phyloP scores from a whole-genome alignment of 1,284 basidiomycete genomes.

The Thelephora terrestris region DNA sequence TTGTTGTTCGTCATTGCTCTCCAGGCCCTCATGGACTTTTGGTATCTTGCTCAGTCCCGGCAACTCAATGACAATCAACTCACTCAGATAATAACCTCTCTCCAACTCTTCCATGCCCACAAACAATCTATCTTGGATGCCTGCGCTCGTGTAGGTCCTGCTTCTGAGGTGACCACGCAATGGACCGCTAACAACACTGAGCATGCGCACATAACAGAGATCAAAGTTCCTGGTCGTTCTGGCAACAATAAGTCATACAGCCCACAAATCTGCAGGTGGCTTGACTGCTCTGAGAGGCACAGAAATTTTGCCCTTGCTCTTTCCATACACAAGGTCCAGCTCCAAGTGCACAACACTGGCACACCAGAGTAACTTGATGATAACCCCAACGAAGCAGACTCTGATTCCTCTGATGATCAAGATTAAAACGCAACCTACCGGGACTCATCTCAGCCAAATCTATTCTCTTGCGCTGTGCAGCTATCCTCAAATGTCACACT shows the following conservation, averaged over 20 bases:
- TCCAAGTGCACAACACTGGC: too few species aligned
- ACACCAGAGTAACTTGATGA: conserved; percentile 8
- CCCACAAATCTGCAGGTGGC: conserved; percentile 19
- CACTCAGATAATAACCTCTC: not conserved
- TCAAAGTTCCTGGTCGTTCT: too few species aligned
- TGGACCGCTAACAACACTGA: conserved; percentile 25
- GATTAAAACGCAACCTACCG: too few species aligned
- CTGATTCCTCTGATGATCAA: not conserved
- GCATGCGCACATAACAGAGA: conserved; percentile 19
- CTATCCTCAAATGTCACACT: too few species aligned
- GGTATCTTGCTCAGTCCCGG: not conserved
- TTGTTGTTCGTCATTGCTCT: not conserved
- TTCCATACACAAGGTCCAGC: conserved; percentile 11
- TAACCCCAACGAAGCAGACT: conserved; percentile 2
- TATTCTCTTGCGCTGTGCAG: too few species aligned
- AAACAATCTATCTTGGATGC: not conserved
- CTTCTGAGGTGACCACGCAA: too few species aligned
- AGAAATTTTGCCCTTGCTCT: conserved; percentile 18
- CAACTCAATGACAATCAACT: not conserved
- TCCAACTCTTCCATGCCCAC: not conserved
- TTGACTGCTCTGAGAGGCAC: conserved; percentile 20
- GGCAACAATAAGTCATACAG: conserved; percentile 21
- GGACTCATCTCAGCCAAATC: too few species aligned
- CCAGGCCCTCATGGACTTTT: not conserved
- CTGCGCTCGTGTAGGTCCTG: conserved; percentile 12